A percentile compares a stretch with the other conserved stretches of the same genome.
phyloP scores from a whole-genome alignment of 2,329 filamentous ascomycete genomes.

The Aspergillus awamori region DNA sequence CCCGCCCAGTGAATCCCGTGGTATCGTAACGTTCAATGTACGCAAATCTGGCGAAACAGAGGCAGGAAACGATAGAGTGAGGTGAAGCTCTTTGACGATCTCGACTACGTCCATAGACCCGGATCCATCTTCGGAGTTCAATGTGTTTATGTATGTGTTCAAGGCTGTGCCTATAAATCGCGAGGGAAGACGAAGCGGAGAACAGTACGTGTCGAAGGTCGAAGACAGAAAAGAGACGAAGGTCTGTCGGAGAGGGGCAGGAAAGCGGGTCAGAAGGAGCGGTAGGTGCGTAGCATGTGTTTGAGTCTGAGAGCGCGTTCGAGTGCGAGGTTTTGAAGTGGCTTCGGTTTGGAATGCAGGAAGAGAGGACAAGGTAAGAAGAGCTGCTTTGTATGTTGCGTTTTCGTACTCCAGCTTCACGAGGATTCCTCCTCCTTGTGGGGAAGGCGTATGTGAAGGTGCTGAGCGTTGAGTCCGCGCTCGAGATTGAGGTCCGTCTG shows the following conservation, averaged over 20 bases:
- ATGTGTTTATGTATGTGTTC: conserved; percentile 40
- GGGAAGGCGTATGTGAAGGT: not conserved
- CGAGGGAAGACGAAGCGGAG: conserved; percentile 48
- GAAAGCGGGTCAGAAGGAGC: conserved; percentile 55
- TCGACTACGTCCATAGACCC: conserved; percentile 28
- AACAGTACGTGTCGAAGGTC: conserved; percentile 55
- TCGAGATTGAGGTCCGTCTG: not conserved
- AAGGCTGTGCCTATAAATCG: conserved; percentile 49
- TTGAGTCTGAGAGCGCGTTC: conserved; percentile 1
- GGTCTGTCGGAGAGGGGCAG: conserved; percentile 51
- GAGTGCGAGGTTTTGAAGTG: not conserved
- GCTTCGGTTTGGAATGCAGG: not conserved
- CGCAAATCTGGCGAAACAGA: conserved; percentile 39
- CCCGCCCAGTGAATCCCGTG: conserved; percentile 30
- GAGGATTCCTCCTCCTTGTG: conserved; percentile 45
- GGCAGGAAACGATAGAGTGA: conserved; percentile 43
- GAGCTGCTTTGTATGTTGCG: conserved; percentile 53
- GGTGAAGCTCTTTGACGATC: conserved; percentile 42
- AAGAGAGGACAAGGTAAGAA: conserved; percentile 43
- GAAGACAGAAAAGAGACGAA: conserved; percentile 54
- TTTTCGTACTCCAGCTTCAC: conserved; percentile 55
- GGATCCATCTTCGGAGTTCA: not conserved
- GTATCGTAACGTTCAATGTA: conserved; percentile 38
- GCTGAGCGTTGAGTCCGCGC: not conserved
- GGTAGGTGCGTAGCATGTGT: conserved; percentile 51